A percentile compares a stretch with the other conserved stretches of the same genome.
These are phyloP conservation scores for Thraustochytrium striatum DNA, from an alignment of 352 stramenopile species.

Conservation along the genomic window DNA sequence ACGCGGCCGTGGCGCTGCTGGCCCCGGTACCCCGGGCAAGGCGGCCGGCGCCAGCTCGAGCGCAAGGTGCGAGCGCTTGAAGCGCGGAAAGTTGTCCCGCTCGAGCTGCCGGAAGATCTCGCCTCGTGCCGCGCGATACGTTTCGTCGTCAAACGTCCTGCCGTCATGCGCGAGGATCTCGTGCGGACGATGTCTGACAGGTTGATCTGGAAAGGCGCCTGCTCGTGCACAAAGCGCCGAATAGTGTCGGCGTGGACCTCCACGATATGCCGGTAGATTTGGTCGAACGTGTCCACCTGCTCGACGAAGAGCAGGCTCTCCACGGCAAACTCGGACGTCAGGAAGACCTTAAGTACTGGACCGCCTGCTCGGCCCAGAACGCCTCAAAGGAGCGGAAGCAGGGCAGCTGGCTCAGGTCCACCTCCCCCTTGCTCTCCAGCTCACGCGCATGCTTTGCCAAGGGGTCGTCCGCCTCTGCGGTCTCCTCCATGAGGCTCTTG, in stretches of 20 bases:
- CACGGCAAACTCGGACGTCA: slow-evolving; percentile 48
- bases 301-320: slow-evolving; percentile 45
- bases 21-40: too few species aligned
- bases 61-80: too few species aligned
- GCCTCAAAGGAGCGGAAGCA: neutral
- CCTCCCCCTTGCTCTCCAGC: too few species aligned
- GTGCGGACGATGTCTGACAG: slow-evolving; percentile 20
- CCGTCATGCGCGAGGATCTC: neutral
- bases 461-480: too few species aligned
- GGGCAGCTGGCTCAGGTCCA: neutral
- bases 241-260: slow-evolving; percentile 10
- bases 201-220: slow-evolving; percentile 35
- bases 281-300: slow-evolving; percentile 20
- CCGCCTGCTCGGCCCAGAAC: slow-evolving; percentile 41
- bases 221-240: slow-evolving; percentile 8
- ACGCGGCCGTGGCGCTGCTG: too few species aligned
- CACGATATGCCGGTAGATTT: neutral
- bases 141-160: neutral
- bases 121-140: slow-evolving; percentile 6
- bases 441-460: too few species aligned
- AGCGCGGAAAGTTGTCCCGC: slow-evolving; percentile 42
- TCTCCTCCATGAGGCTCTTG: too few species aligned
- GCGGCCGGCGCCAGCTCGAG: too few species aligned
- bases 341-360: slow-evolving; percentile 47
- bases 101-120: slow-evolving; percentile 49